These are phyloP conservation scores for Lithospermum erythrorhizon DNA, from an alignment of 257 asterid genomes.

Conservation along the genomic window DNA sequence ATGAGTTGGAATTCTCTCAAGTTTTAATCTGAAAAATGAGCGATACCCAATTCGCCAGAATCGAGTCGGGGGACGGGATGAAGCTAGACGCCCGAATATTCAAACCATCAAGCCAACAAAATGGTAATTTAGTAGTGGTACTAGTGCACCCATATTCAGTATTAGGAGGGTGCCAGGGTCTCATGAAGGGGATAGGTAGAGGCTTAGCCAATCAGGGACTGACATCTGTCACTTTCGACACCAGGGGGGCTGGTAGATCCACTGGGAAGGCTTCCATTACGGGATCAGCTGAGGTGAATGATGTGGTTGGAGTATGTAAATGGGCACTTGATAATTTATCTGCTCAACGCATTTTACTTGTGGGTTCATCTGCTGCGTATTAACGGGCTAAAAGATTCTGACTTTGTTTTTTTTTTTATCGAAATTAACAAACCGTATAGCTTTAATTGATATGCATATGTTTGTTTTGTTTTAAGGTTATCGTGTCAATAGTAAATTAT, in stretches of 20 bases:
- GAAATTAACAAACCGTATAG: no score
- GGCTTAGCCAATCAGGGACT: slow-evolving; percentile 52
- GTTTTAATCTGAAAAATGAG: no score
- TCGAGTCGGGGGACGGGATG: slow-evolving; percentile 38
- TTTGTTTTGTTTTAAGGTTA: no score
- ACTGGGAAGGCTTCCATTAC: slow-evolving; percentile 71
- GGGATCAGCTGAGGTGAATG: slow-evolving; percentile 66
- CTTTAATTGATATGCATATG: no score
- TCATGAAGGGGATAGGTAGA: slow-evolving; percentile 65
- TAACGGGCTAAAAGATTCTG: no score
- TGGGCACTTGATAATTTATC: slow-evolving; percentile 50
- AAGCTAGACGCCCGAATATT: slow-evolving; percentile 48
- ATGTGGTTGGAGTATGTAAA: slow-evolving; percentile 58
- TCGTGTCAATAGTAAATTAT: no score
- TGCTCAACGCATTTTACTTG: slow-evolving; percentile 43
- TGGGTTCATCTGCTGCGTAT: slow-evolving; percentile 68
- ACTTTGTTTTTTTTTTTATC: no score
- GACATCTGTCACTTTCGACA: slow-evolving; percentile 59
- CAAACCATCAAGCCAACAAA: slow-evolving; percentile 15
- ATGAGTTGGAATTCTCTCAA: no score
- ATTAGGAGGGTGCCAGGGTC: slow-evolving; percentile 71
- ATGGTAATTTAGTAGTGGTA: slow-evolving; percentile 23
- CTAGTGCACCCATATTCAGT: slow-evolving; percentile 72
- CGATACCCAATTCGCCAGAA: slow-evolving; percentile 29
- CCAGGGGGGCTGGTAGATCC: slow-evolving; percentile 79